Base-by-base conservation (phyloP, 768 basidiomycete species). In the Suillus subaureus region DNA sequence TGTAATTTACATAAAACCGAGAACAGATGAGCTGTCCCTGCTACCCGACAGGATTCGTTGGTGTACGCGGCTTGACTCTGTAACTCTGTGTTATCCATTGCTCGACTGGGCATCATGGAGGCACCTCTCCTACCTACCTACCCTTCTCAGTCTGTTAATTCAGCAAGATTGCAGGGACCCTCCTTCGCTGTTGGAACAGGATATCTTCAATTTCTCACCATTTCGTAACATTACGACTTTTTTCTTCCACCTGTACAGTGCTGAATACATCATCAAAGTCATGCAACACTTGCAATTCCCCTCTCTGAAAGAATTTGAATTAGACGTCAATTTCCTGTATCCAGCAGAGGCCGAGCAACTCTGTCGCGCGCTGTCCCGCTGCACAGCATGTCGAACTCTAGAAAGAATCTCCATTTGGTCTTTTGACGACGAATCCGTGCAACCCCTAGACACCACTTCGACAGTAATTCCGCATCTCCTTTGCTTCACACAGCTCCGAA, bases 91-190 rank as follows among this genome's bases (percentile, higher is more conserved):
- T 31, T 52, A 9, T 11, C 51, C 28, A 52, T 0, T 4, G 16
- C 16, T 31, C 16, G 28, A 31, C 16, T 52, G 51, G 51, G 51
- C 8, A 18, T 28, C 51, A 5, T 52, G 16, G 51, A 18, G 1
- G 16, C 51, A 52, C 28, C 51, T 52, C 16, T 52, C 51, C 28
- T 18, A 52, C 8, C 28, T 31, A 4, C 28, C 51, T 28, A 52
- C 28, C 16, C 28, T 52, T 31, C 16, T 9, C 4, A 31, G 16
- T 4, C 16, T 52, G 8, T 1, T 4, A 4, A 52, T 52, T 16
- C 0, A 16, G 2, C 7, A 2, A 49, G 6, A 0, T 2, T 1
- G 6, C 6, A 26, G 2, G 15, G 23, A 0, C 23, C 13, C 6
- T 23, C 23, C 12, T 26, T 13, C 0, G 23, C 23, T 12, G 13